phyloP scores from a whole-genome alignment of 352 stramenopile genomes.

The Lagenidium sp. region DNA sequence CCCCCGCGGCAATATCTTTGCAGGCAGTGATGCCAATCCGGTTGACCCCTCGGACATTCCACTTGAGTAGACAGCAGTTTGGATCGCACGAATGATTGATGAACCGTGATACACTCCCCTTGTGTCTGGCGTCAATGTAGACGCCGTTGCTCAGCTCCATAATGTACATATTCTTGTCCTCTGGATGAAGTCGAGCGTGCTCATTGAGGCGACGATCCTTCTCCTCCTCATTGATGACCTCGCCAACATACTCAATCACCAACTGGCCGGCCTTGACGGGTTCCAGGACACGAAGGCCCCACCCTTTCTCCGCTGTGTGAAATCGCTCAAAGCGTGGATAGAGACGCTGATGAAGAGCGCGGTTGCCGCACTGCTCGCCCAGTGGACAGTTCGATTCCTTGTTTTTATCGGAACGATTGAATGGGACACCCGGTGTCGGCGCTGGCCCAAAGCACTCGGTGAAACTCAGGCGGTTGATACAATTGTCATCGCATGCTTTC shows the following conservation, averaged over 20 bases:
- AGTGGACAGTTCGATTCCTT: conserved; percentile 89
- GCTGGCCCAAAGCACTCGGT: conserved; percentile 88
- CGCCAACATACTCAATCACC: conserved; percentile 93
- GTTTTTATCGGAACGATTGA: conserved; percentile 11
- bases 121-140: conserved; percentile 93
- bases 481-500: conserved; percentile 83
- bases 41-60: conserved; percentile 90
- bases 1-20: conserved; percentile 80
- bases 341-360: conserved; percentile 73
- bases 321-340: conserved; percentile 72
- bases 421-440: conserved; percentile 27
- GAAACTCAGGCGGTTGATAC: conserved; percentile 90
- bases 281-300: conserved; percentile 81
- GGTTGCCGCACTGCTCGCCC: conserved; percentile 89
- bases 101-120: conserved; percentile 92
- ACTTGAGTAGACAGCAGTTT: conserved; percentile 94
- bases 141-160: conserved; percentile 89
- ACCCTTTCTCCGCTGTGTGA: conserved; percentile 85
- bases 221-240: conserved; percentile 92
- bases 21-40: conserved; percentile 90
- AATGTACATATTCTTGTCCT: conserved; percentile 96
- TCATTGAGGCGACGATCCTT: conserved; percentile 83
- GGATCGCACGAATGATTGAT: conserved; percentile 97
- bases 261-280: conserved; percentile 76
- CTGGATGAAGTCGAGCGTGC: conserved; percentile 78